Percentiles rank a stretch among this genome's conserved stretches.
These are phyloP conservation scores for Cyclaneusma minus DNA, from an alignment of 2,329 filamentous ascomycete species.

Conservation along the genomic window DNA sequence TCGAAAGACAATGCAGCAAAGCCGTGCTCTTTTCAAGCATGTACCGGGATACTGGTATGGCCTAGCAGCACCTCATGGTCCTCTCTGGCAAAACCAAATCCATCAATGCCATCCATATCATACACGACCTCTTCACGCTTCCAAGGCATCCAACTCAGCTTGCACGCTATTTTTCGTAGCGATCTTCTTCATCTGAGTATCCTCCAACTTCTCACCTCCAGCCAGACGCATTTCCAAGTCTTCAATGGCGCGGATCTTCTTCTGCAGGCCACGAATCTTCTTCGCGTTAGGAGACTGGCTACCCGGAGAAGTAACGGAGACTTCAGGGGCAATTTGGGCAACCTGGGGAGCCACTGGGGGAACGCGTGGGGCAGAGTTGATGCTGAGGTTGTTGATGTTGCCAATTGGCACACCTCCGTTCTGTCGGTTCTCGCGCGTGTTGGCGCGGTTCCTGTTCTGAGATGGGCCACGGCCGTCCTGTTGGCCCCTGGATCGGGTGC, in stretches of 20 bases:
- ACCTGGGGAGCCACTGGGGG: slow-evolving; percentile 10
- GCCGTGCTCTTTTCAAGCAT: no score
- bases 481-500: slow-evolving; percentile 31
- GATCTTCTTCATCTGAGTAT: slow-evolving; percentile 98
- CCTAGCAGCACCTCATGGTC: no score
- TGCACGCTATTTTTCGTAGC: slow-evolving; percentile 71
- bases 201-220: slow-evolving; percentile 89
- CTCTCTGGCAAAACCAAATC: no score
- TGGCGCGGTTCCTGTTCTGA: slow-evolving; percentile 33
- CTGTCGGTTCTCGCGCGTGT: slow-evolving; percentile 26
- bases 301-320: slow-evolving; percentile 36
- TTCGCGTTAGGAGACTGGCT: slow-evolving; percentile 66
- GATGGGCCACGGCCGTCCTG: slow-evolving; percentile 26
- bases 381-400: slow-evolving; percentile 19
- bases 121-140: no score
- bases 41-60: no score
- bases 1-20: no score
- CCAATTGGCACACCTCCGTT: slow-evolving; percentile 3
- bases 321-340: slow-evolving; percentile 24
- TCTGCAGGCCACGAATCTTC: slow-evolving; percentile 83
- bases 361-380: slow-evolving; percentile 8
- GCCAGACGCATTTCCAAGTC: slow-evolving; percentile 95
- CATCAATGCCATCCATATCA: no score
- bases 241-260: slow-evolving; percentile 96
- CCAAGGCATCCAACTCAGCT: slow-evolving; percentile 55